Evolutionary conservation across 2,329 filamentous ascomycete species (phyloP).

Genomic region (Spiromastix sp.): DNA sequence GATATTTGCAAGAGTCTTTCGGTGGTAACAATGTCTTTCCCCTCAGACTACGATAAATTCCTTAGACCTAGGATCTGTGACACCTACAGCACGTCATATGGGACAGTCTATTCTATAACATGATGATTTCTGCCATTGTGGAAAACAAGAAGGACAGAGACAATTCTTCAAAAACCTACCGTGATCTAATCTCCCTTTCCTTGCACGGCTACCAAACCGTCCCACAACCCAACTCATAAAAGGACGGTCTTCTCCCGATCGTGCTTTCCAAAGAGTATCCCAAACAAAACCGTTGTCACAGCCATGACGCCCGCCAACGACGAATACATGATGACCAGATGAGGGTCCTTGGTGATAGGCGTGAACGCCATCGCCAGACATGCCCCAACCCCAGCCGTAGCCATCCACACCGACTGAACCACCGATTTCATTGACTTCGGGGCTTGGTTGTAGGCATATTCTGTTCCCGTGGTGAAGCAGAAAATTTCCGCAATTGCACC

Average conservation of each 20-base stretch:
- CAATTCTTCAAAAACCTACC: too few species aligned
- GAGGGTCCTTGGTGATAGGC: constrained; percentile 8
- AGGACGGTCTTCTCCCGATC: constrained; percentile 11
- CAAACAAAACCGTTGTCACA: constrained; percentile 6
- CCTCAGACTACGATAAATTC: too few species aligned
- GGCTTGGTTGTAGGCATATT: constrained; percentile 62
- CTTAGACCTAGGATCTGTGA: too few species aligned
- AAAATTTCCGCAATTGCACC: constrained; percentile 19
- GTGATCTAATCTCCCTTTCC: too few species aligned
- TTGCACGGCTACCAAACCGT: too few species aligned
- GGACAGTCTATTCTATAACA: too few species aligned
- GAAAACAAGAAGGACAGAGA: too few species aligned
- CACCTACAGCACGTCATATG: too few species aligned
- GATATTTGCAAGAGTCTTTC: too few species aligned
- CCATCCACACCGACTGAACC: constrained; percentile 16
- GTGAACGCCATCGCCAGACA: constrained; percentile 9
- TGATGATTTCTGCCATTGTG: too few species aligned
- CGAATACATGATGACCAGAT: constrained; percentile 10
- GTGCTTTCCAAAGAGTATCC: constrained; percentile 9
- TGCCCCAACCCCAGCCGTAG: constrained; percentile 10
- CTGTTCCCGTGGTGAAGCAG: constrained; percentile 45
- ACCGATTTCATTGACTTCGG: constrained; percentile 28
- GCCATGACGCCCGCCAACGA: constrained; percentile 8
- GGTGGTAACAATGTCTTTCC: too few species aligned
- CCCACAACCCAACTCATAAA: background rate